Base-by-base conservation (phyloP, 208 protist species). In the Acanthamoeba castellanii region DNA sequence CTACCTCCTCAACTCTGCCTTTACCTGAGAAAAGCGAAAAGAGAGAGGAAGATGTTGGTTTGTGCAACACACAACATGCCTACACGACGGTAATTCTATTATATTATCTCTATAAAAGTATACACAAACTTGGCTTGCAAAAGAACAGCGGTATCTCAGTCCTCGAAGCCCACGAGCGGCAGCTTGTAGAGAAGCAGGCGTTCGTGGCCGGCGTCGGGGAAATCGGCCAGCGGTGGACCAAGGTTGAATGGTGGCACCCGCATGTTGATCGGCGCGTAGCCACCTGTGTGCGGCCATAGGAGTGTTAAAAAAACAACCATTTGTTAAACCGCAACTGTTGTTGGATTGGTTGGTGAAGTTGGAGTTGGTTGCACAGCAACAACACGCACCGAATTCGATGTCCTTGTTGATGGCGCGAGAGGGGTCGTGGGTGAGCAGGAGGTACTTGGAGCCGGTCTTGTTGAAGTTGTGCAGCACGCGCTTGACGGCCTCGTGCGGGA, bases 401-500 rank as follows among this genome's bases (percentile, higher is more conserved):
- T 74, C 66, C n/a, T 42, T 74, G 66, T 74, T 74, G 25, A 25
- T 13, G 11, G 3, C 9, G 6, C 2, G 9, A 1, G 37, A 42
- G 37, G 66, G 66, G n/a, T 74, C 1, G 27, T 74, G 66, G 25
- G 66, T 74, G 66, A 74, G 66, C 2, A 74, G 32, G 18, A 74
- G 2, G 32, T 74, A 74, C 18, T 25, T 13, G 22, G 66, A 74
- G 18, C 32, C 32, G 66, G 18, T 74, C 11, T 16, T 13, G 66
- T 74, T 74, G 66, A 74, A 74, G 66, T 74, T 74, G n/a, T 5
- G 66, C 6, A 74, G 66, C 27, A 74, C 66, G 13, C 66, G 66
- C 66, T 30, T 74, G 18, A 30, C 27, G 66, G 66, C 66, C n/a
- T 74, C n/a, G 66, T 74, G 66, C 11, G 66, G 66, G 66, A 74